Conservation (phyloP, 495 filamentous ascomycete species). For the Penicillium diatomitis region DNA sequence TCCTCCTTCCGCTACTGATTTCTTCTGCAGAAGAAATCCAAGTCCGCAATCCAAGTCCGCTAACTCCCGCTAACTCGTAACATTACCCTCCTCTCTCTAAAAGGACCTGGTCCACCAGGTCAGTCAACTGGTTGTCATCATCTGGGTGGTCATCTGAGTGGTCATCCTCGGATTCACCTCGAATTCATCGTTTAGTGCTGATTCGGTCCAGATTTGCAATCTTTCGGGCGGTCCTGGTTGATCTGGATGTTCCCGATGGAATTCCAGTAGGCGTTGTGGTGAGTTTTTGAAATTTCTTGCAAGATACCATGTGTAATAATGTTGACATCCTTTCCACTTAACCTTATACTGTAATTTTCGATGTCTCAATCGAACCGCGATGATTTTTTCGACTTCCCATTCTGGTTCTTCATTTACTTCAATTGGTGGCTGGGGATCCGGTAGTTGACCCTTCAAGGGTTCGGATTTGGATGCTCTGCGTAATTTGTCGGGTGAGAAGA, state of each 20-base stretch:
- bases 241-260: neutral
- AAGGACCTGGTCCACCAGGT: neutral
- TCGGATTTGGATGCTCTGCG: neutral
- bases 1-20: too few species aligned
- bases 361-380: neutral
- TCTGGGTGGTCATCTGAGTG: too few species aligned
- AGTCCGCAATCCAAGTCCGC: too few species aligned
- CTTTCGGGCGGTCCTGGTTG: neutral
- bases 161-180: too few species aligned
- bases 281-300: slow-evolving; percentile 4
- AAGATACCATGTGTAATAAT: slow-evolving; percentile 1
- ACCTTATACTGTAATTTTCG: slow-evolving; percentile 5
- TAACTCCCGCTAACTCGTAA: too few species aligned
- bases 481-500: slow-evolving; percentile 8
- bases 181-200: neutral
- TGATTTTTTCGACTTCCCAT: slow-evolving; percentile 4
- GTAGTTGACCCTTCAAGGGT: neutral
- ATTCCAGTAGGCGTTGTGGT: neutral
- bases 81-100: too few species aligned
- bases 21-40: too few species aligned
- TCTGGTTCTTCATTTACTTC: slow-evolving; percentile 1
- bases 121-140: neutral
- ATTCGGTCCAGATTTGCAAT: neutral
- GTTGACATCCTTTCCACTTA: slow-evolving; percentile 1
- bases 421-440: neutral